Evolutionary conservation across 2,329 filamentous ascomycete species (phyloP).

Genomic region (Zelopaecilomyces penicillatus): DNA sequence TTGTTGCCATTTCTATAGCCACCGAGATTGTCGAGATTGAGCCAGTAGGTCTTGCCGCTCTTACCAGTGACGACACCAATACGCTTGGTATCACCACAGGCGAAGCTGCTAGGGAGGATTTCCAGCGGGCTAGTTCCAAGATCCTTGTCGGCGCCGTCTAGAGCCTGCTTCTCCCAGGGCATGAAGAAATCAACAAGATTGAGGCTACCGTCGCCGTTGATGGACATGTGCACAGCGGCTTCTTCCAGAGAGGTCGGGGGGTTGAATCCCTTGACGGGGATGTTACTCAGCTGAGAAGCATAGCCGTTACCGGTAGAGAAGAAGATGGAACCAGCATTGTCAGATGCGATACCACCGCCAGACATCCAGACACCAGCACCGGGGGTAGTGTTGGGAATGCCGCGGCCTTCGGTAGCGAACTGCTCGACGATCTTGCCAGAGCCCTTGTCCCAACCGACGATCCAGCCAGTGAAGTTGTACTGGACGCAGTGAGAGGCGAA

Average conservation of each 20-base stretch:
- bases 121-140: conserved; percentile 39
- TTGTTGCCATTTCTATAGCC: conserved; percentile 28
- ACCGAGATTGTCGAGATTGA: conserved; percentile 32
- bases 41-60: conserved; percentile 39
- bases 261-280: conserved; percentile 29
- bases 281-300: conserved; percentile 28
- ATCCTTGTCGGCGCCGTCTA: conserved; percentile 44
- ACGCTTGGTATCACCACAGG: conserved; percentile 33
- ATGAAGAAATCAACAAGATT: conserved; percentile 45
- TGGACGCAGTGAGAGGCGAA: conserved; percentile 49
- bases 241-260: conserved; percentile 36
- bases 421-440: conserved; percentile 28
- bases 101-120: conserved; percentile 32
- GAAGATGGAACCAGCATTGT: conserved; percentile 31
- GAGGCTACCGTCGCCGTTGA: conserved; percentile 33
- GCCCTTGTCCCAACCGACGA: conserved; percentile 40
- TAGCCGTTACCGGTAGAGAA: conserved; percentile 32
- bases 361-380: conserved; percentile 38
- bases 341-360: conserved; percentile 30
- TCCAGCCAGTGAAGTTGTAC: conserved; percentile 47
- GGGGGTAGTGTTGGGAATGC: conserved; percentile 26
- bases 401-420: conserved; percentile 33
- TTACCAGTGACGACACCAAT: conserved; percentile 44
- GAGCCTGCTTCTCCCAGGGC: conserved; percentile 41
- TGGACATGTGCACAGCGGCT: conserved; percentile 35